A percentile compares a stretch with the other conserved stretches of the same genome.
Conservation (phyloP, 2,329 filamentous ascomycete species). For the Aspergillus phoenicis region DNA sequence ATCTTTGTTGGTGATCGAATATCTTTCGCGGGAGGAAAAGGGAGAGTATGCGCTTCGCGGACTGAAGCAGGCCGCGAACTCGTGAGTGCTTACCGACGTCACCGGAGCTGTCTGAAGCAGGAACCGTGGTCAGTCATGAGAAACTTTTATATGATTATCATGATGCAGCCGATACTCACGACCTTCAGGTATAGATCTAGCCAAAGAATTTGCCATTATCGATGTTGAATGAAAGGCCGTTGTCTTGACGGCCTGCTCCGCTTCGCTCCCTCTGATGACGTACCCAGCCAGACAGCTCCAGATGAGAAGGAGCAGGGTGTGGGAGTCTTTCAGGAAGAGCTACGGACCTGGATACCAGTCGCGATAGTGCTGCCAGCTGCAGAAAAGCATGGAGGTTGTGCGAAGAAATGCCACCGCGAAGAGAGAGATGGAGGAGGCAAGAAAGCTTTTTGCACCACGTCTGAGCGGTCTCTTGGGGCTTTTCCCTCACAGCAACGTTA, state of each 20-base stretch:
- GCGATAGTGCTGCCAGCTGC: background rate
- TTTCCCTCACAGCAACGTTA: no score
- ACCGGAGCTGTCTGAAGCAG: background rate
- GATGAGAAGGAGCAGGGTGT: background rate
- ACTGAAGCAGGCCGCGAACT: background rate
- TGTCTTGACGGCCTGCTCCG: background rate
- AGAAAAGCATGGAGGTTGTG: background rate
- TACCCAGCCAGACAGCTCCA: conserved; percentile 37
- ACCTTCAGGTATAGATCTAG: background rate
- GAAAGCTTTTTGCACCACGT: background rate
- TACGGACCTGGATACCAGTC: background rate
- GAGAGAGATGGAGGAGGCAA: no score
- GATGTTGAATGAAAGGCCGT: background rate
- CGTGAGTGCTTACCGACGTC: background rate
- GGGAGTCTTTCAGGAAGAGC: conserved; percentile 47
- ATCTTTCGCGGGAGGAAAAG: background rate
- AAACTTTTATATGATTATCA: background rate
- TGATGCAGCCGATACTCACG: background rate
- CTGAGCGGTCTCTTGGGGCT: background rate
- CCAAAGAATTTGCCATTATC: background rate
- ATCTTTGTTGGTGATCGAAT: background rate
- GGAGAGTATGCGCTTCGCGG: background rate
- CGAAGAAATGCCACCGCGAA: background rate
- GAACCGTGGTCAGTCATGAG: background rate
- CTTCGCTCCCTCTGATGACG: background rate